Base-by-base conservation (phyloP, 345 rosid species). In the Hevea brasiliensis region DNA sequence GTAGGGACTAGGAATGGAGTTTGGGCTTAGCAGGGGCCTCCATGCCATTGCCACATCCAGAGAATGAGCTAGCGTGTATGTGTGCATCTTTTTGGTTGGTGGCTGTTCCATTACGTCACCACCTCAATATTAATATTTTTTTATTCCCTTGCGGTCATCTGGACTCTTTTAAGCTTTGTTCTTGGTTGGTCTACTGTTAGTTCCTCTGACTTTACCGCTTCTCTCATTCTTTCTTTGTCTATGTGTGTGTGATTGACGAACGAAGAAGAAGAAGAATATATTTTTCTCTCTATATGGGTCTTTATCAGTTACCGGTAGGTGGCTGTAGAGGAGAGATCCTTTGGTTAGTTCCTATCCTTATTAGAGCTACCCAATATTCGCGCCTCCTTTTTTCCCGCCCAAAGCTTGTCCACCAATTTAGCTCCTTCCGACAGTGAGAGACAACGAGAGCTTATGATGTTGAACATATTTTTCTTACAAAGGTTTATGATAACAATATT, bases 391-490 rank as follows among this genome's bases (percentile, higher is more conserved):
- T 77, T 62, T 75, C 73, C 81, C 74, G 62, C 73, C 65, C 24
- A 85, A 84, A 74, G 70, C 85, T 87, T 89, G 68, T 76, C 83
- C 90, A 84, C 71, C 90, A 87, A 88, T 88, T 71, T 61, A 83
- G 87, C 87, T 79, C 68, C 42, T 61, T 40, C 73, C 75, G 81
- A 81, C 76, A 79, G 71, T 60, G 84, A 87, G 72, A 76, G 87
- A 80, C 55, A 81, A 57, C 42, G 84, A 84, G 55, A 68, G 79
- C 74, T 80, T n/a, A 48, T 86, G 79, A 84, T 84, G 73, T 74
- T 75, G 55, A 76, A 65, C 48, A 56, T 65, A 69, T 54, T 76
- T 54, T 59, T 72, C 62, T 44, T 68, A 40, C 57, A 70, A 73
- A 72, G n/a, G 20, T 8, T 58, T 23, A 75, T 61, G 37, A 56